Percentiles rank a stretch among this genome's conserved stretches.
These are phyloP conservation scores for Panellus pusillus DNA, from an alignment of 768 basidiomycete species.

Conservation along the genomic window DNA sequence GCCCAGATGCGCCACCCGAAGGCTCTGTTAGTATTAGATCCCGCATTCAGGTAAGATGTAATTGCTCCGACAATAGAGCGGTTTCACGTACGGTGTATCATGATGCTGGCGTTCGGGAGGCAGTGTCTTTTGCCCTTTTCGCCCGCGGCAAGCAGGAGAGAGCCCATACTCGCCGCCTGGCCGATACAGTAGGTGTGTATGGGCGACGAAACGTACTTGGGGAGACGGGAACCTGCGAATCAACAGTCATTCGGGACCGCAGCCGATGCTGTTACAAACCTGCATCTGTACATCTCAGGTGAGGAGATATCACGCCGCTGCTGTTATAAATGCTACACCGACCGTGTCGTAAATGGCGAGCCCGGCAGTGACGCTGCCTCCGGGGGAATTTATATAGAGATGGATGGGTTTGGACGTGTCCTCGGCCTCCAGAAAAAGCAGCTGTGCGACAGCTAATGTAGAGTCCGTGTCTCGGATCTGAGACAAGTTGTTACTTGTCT, in stretches of 20 bases:
- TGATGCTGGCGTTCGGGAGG: slow-evolving; percentile 91
- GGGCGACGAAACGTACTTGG: slow-evolving; percentile 86
- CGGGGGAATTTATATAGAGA: slow-evolving; percentile 95
- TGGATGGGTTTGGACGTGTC: slow-evolving; percentile 94
- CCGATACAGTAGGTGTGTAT: slow-evolving; percentile 98
- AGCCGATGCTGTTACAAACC: slow-evolving; percentile 36
- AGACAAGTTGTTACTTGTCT: slow-evolving; percentile 12
- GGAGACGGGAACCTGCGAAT: slow-evolving; percentile 17
- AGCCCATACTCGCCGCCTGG: slow-evolving; percentile 96
- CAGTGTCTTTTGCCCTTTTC: slow-evolving; percentile 90
- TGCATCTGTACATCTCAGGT: slow-evolving; percentile 45
- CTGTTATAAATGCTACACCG: slow-evolving; percentile 28
- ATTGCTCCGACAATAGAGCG: slow-evolving; percentile 24
- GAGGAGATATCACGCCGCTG: not conserved
- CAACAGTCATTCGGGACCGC: slow-evolving; percentile 14
- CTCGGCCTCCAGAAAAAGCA: slow-evolving; percentile 95
- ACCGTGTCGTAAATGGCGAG: slow-evolving; percentile 98
- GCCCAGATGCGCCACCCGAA: slow-evolving; percentile 93
- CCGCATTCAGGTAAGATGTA: slow-evolving; percentile 7
- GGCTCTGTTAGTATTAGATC: slow-evolving; percentile 66
- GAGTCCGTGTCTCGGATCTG: slow-evolving; percentile 92
- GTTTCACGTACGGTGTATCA: slow-evolving; percentile 86
- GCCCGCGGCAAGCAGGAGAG: slow-evolving; percentile 86
- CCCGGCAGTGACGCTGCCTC: slow-evolving; percentile 94
- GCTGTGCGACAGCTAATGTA: slow-evolving; percentile 84